Percentiles rank a stretch among this genome's conserved stretches.
These are phyloP conservation scores for Halophytophthora batemanensis DNA, from an alignment of 352 stramenopile species.

Conservation along the genomic window DNA sequence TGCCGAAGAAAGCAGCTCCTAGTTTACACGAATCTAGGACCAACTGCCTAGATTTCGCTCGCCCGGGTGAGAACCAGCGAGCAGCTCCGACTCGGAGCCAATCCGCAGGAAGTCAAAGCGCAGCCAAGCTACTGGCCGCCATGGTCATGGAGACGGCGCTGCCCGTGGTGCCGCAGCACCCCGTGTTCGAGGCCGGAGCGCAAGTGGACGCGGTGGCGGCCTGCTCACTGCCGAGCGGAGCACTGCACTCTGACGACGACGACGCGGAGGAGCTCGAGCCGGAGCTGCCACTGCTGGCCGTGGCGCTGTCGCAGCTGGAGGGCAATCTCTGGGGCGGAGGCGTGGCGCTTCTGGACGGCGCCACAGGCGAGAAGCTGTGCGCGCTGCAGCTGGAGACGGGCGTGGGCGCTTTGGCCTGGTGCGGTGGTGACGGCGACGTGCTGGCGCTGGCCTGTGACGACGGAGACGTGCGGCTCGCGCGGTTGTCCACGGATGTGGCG, in stretches of 20 bases:
- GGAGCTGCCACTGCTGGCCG: slow-evolving; percentile 44
- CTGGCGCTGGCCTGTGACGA: slow-evolving; percentile 70
- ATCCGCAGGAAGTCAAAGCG: not conserved
- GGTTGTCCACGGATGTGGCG: slow-evolving; percentile 32
- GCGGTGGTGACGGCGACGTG: slow-evolving; percentile 38
- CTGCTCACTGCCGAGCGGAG: slow-evolving; percentile 21
- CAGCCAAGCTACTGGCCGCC: too few relatives aligned
- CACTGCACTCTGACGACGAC: slow-evolving; percentile 22
- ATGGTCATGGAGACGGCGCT: not conserved
- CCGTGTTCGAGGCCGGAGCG: slow-evolving; percentile 22
- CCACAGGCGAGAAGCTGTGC: slow-evolving; percentile 39
- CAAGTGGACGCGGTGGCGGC: slow-evolving; percentile 51
- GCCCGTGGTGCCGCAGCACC: slow-evolving; percentile 13
- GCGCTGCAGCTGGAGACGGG: slow-evolving; percentile 42
- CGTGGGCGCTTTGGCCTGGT: slow-evolving; percentile 55
- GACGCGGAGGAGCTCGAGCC: slow-evolving; percentile 14
- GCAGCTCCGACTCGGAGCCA: not conserved
- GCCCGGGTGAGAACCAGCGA: too few relatives aligned
- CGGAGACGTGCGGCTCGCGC: slow-evolving; percentile 57
- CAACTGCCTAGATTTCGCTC: too few relatives aligned
- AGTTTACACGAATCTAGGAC: too few relatives aligned
- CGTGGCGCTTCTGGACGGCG: slow-evolving; percentile 47
- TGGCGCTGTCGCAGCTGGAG: slow-evolving; percentile 69
- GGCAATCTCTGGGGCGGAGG: slow-evolving; percentile 73
- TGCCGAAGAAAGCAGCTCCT: too few relatives aligned